phyloP scores from a whole-genome alignment of 352 stramenopile genomes.

The Blastocystis sp. region DNA sequence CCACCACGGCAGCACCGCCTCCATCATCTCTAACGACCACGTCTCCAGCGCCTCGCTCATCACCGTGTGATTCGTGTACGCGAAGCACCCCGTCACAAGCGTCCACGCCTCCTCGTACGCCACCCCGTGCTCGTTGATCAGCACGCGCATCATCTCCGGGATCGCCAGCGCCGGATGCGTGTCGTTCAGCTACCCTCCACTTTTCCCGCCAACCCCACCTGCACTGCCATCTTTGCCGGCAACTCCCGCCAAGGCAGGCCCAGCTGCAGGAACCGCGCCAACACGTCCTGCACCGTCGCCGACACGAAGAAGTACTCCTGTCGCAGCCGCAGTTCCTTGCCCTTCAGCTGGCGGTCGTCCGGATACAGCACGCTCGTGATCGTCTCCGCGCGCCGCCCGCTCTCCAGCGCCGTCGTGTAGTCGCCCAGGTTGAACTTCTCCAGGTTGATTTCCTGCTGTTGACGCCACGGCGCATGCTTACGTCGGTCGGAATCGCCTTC shows the following conservation, averaged over 20 bases:
- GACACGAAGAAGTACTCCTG: slow-evolving; percentile 73
- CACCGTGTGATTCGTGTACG: slow-evolving; percentile 73
- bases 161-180: slow-evolving; percentile 71
- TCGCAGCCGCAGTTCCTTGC: slow-evolving; percentile 73
- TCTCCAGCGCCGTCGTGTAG: slow-evolving; percentile 70
- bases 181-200: slow-evolving; percentile 71
- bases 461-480: slow-evolving; percentile 9
- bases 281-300: slow-evolving; percentile 69
- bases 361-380: slow-evolving; percentile 72
- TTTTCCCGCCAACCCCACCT: neutral
- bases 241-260: slow-evolving; percentile 66
- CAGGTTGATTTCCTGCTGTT: slow-evolving; percentile 62
- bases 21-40: slow-evolving; percentile 71
- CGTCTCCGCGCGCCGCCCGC: slow-evolving; percentile 70
- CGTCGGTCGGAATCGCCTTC: slow-evolving; percentile 69
- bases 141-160: slow-evolving; percentile 71
- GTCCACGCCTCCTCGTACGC: slow-evolving; percentile 71
- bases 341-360: slow-evolving; percentile 65
- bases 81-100: slow-evolving; percentile 66
- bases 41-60: slow-evolving; percentile 73
- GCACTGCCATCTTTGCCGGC: slow-evolving; percentile 69
- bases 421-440: slow-evolving; percentile 63
- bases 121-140: slow-evolving; percentile 70
- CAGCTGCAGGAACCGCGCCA: slow-evolving; percentile 70
- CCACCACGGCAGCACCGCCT: slow-evolving; percentile 70